A percentile compares a stretch with the other conserved stretches of the same genome.
These are phyloP conservation scores for Lecanicillium sp. DNA, from an alignment of 2,329 filamentous ascomycete genomes.

Conservation along the genomic window DNA sequence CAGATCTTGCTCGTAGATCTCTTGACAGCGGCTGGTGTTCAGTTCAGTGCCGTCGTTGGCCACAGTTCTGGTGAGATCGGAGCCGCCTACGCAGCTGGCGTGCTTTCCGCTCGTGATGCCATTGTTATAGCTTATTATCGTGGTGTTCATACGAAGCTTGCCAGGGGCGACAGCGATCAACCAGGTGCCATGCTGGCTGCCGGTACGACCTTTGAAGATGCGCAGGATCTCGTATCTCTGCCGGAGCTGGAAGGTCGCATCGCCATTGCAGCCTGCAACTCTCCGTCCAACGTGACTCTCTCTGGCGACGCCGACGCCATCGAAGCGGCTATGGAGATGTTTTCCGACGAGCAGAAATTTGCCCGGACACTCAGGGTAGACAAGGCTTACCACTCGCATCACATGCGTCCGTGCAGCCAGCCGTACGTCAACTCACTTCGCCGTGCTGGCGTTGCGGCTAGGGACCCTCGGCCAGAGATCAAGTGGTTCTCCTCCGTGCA, in stretches of 20 bases:
- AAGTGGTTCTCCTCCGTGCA: conserved; percentile 8
- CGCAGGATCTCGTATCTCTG: conserved; percentile 3
- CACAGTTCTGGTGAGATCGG: conserved; percentile 41
- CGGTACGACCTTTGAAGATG: conserved; percentile 19
- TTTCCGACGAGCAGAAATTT: conserved; percentile 17
- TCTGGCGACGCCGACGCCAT: conserved; percentile 21
- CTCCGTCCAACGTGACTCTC: conserved; percentile 18
- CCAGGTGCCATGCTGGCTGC: conserved; percentile 47
- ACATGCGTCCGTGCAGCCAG: conserved; percentile 18
- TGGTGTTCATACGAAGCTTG: conserved; percentile 27
- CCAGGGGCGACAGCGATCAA: conserved; percentile 32
- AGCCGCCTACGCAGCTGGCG: conserved; percentile 35
- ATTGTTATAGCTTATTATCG: conserved; percentile 42
- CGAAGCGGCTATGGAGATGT: conserved; percentile 12
- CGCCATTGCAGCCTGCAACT: conserved; percentile 17
- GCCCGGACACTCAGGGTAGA: conserved; percentile 21
- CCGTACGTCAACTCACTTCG: conserved; percentile 2
- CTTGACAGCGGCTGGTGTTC: conserved; percentile 31
- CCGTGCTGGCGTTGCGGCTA: background rate
- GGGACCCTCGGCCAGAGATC: background rate
- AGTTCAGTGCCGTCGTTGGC: conserved; percentile 30
- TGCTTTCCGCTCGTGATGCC: conserved; percentile 34
- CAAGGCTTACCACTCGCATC: conserved; percentile 27
- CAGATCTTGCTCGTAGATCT: conserved; percentile 38
- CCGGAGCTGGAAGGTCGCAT: conserved; percentile 7